Percentiles rank a stretch among this genome's conserved stretches.
Conservation (phyloP, 345 rosid genomes). For the Lepidium aucheri region DNA sequence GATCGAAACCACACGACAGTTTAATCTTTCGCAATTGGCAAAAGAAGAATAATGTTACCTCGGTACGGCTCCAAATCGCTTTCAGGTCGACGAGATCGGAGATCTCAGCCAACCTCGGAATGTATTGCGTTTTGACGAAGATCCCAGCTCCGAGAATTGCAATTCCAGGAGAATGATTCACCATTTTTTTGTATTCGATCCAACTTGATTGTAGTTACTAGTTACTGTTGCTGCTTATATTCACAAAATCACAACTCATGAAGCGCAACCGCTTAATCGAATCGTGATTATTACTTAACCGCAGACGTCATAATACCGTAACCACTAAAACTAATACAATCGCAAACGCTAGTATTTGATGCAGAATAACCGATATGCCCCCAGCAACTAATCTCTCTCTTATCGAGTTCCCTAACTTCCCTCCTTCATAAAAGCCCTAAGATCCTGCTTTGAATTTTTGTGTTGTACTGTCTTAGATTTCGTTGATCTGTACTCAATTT, state of each 20-base stretch:
- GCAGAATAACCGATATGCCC: no score
- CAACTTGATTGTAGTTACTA: neutral
- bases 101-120: constrained; percentile 81
- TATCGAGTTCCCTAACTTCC: neutral
- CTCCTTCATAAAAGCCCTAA: constrained; percentile 18
- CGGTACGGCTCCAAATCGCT: constrained; percentile 84
- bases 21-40: neutral
- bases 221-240: neutral
- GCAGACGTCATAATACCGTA: neutral
- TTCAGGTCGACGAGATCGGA: constrained; percentile 57
- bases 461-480: neutral
- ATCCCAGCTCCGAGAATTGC: constrained; percentile 91
- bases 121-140: constrained; percentile 82
- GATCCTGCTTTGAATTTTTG: constrained; percentile 12
- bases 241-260: neutral
- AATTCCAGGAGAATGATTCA: constrained; percentile 41
- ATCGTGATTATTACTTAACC: neutral
- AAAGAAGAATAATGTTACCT: constrained; percentile 33
- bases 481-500: neutral
- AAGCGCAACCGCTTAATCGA: neutral
- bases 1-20: neutral
- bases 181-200: constrained; percentile 33
- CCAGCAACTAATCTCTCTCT: neutral
- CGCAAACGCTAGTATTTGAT: no score
- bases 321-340: neutral